A percentile compares a stretch with the other conserved stretches of the same genome.
Evolutionary conservation across 345 rosid genomes (phyloP).

Genomic region (Euphorbia pulcherrima): DNA sequence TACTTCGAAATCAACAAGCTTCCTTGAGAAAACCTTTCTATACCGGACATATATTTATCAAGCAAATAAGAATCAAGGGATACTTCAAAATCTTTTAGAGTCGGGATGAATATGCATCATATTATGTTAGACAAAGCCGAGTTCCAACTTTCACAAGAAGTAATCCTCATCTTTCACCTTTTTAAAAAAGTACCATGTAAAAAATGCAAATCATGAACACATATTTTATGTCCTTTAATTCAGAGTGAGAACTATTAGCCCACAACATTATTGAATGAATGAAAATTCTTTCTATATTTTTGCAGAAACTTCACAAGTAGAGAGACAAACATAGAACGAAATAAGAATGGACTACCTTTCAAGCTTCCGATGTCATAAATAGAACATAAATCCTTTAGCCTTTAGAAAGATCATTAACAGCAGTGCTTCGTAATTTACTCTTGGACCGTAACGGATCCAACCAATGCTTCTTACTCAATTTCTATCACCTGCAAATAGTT

Average conservation of each 20-base stretch:
- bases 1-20: too few species aligned
- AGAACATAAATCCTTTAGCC: constrained; percentile 66
- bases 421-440: constrained; percentile 60
- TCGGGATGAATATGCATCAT: too few species aligned
- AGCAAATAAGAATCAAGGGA: too few species aligned
- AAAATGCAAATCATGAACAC: not conserved
- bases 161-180: not conserved
- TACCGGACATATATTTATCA: too few species aligned
- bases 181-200: not conserved
- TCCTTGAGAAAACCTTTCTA: too few species aligned
- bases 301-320: not conserved
- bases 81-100: too few species aligned
- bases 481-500: constrained; percentile 58
- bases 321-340: not conserved
- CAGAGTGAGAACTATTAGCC: not conserved
- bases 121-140: too few species aligned
- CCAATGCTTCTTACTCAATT: constrained; percentile 65
- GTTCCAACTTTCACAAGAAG: too few species aligned
- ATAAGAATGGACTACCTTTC: constrained; percentile 52
- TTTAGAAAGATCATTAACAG: constrained; percentile 80
- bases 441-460: constrained; percentile 43
- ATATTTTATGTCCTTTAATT: not conserved
- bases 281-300: not conserved
- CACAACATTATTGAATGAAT: not conserved
- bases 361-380: constrained; percentile 57